Evolutionary conservation across 1,284 basidiomycete genomes (phyloP), one percentile per base, ranked within the genome.

Genomic region (Naganishia liquefaciens): DNA sequence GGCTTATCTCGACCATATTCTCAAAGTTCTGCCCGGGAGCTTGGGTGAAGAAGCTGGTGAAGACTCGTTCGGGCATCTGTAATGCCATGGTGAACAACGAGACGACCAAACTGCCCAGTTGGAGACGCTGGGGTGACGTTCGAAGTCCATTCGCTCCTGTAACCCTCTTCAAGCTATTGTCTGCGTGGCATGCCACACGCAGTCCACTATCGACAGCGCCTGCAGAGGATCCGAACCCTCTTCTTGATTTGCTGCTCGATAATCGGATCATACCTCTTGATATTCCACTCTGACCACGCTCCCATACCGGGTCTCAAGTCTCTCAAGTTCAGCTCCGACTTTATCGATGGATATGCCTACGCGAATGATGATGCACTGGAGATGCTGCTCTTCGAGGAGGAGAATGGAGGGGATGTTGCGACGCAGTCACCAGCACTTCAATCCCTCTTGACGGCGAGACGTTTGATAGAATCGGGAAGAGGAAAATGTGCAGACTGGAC

Each of bases 401-500:
- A 54, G 4, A 23, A 11, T 11, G 53, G 23, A 10, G 3, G 43
- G 19, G 5, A 44, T 5, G 43, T 19, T 25, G 10, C 3, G 11
- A 25, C 42, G n/a, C 10, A 21, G 21, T 21, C 2, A 25, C 17
- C 21, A 17, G 43, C 39, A 10, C 17, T 7, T 40, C 33, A 37
- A 9, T 37, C 11, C 21, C 6, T 23, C 6, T 44, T 43, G 4
- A 11, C 54, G 9, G 54, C 54, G n/a, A 27, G 44, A 27, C 54
- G 54, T 25, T 19, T 57, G 6, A 30, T 57, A 28, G 27, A 40
- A 3, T 57, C 54, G 15, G 54, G 54, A 7, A 30, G 21, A 25
- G 54, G 39, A 28, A 17, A 28, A 17, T 57, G 43, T 30, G 25
- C 43, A 23, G 19, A 46, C 5, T 57, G 54, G 54, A 46, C 54